A percentile compares a stretch with the other conserved stretches of the same genome.
Evolutionary conservation across 179 eudicot genomes (phyloP).

Genomic region (Drosera spatulata): DNA sequence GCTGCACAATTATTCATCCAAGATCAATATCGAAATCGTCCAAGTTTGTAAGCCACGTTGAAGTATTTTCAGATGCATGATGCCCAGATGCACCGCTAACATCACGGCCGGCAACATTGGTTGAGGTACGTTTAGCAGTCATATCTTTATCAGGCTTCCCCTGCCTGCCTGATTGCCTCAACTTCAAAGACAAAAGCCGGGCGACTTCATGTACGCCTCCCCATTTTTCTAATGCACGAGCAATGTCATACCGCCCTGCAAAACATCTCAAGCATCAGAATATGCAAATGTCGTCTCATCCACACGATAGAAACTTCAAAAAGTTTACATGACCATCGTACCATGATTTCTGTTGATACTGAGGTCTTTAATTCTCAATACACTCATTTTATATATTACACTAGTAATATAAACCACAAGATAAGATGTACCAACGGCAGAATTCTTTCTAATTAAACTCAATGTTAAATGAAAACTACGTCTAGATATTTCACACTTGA

Average conservation of each 20-base stretch:
- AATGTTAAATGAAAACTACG: too few relatives aligned
- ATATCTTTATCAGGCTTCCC: constrained; percentile 31
- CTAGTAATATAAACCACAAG: too few relatives aligned
- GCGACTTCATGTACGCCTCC: constrained; percentile 97
- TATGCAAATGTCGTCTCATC: background rate
- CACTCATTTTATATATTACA: too few relatives aligned
- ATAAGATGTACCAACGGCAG: too few relatives aligned
- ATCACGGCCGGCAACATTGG: constrained; percentile 20
- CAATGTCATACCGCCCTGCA: constrained; percentile 93
- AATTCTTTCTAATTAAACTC: too few relatives aligned
- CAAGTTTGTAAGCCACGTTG: constrained; percentile 71
- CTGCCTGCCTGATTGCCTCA: constrained; percentile 77
- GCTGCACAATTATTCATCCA: constrained; percentile 22
- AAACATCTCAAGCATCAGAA: background rate
- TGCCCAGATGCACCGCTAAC: constrained; percentile 28
- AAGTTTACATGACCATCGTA: too few relatives aligned
- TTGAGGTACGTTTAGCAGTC: constrained; percentile 20
- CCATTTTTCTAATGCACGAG: constrained; percentile 97
- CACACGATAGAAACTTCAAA: background rate
- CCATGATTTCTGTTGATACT: too few relatives aligned
- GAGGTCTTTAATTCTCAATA: too few relatives aligned
- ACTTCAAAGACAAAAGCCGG: constrained; percentile 72
- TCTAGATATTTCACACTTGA: too few relatives aligned
- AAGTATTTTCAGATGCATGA: constrained; percentile 47
- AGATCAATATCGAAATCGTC: constrained; percentile 63